Conservation (phyloP, 768 basidiomycete genomes). For the Suillus weaverae region DNA sequence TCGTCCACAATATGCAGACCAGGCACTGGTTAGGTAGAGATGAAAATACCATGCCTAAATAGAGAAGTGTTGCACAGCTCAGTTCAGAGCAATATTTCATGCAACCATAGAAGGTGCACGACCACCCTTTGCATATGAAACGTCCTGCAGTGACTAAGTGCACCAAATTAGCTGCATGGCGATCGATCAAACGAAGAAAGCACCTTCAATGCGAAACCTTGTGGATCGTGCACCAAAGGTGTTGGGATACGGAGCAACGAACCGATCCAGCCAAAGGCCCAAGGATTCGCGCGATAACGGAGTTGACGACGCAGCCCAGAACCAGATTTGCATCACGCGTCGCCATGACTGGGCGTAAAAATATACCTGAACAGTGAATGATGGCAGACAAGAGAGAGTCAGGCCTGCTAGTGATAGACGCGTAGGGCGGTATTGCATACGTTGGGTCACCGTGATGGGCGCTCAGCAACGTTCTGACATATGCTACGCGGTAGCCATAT, state of each 20-base stretch:
- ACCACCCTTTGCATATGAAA: conserved; percentile 33
- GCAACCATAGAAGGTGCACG: conserved; percentile 11
- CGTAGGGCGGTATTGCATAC: conserved; percentile 17
- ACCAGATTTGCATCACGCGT: neutral
- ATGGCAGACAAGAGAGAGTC: conserved; percentile 18
- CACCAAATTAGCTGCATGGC: neutral
- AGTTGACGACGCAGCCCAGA: conserved; percentile 17
- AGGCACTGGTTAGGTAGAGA: neutral
- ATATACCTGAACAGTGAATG: conserved; percentile 16
- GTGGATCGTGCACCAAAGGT: conserved; percentile 30
- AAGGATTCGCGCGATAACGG: conserved; percentile 19
- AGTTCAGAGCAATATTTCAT: neutral
- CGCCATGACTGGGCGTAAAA: neutral
- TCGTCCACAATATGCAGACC: neutral
- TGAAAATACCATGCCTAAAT: neutral
- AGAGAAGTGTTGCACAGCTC: neutral
- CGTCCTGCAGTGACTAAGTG: conserved; percentile 30
- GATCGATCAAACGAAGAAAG: neutral
- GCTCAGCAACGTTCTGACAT: conserved; percentile 25
- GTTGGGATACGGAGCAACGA: conserved; percentile 20
- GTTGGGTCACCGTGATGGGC: conserved; percentile 27
- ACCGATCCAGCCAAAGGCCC: conserved; percentile 22
- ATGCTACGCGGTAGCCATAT: conserved; percentile 30
- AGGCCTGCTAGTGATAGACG: conserved; percentile 20
- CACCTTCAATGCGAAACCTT: neutral